Percentiles rank a stretch among this genome's conserved stretches.
Conservation (phyloP, 2,329 filamentous ascomycete species). For the Colletotrichum tropicale region DNA sequence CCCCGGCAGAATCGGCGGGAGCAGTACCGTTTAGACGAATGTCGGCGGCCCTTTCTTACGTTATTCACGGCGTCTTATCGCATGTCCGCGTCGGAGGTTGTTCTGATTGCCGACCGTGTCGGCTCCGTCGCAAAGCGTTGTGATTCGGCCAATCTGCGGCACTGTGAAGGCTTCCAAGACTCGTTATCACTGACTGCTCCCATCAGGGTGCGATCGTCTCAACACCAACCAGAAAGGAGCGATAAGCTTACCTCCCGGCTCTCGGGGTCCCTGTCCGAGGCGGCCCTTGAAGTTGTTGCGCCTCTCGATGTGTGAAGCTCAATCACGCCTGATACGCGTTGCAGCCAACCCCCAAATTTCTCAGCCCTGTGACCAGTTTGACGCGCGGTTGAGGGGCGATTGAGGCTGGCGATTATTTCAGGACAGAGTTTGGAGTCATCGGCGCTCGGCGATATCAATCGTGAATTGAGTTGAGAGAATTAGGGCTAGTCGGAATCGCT, state of each 20-base stretch:
- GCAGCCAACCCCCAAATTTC: background rate
- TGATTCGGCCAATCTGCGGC: background rate
- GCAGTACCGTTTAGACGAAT: background rate
- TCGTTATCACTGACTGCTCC: background rate
- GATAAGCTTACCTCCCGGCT: constrained; percentile 12
- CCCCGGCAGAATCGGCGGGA: background rate
- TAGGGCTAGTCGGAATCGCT: background rate
- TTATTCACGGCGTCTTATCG: background rate
- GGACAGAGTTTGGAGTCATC: background rate
- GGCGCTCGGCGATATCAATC: background rate
- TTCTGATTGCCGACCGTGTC: background rate
- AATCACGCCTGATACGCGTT: background rate
- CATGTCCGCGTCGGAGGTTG: background rate
- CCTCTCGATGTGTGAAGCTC: background rate
- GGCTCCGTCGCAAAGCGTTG: background rate
- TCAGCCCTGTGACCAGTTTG: no score
- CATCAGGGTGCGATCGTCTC: background rate
- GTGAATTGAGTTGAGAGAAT: background rate
- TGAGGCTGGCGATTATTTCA: background rate
- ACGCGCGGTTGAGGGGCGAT: background rate
- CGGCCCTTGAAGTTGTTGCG: background rate
- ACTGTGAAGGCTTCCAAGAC: constrained; percentile 1
- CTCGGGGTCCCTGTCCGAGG: background rate
- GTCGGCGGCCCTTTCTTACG: background rate
- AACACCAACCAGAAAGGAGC: background rate